A percentile compares a stretch with the other conserved stretches of the same genome.
Evolutionary conservation across 2,329 filamentous ascomycete genomes (phyloP).

Genomic region (Parastagonospora nodorum): DNA sequence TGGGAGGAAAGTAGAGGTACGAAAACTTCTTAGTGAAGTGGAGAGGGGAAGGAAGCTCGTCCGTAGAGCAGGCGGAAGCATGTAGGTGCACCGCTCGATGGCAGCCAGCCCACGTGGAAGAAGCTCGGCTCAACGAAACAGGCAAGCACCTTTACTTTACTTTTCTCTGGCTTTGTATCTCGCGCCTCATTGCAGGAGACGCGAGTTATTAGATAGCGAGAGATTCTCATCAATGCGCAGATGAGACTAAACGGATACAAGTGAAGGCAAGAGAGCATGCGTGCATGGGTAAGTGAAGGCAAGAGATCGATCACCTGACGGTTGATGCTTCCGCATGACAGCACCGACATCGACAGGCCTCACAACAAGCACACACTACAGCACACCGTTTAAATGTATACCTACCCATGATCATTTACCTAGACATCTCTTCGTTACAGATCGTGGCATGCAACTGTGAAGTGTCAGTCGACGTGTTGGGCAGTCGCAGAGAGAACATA

Average conservation of each 20-base stretch:
- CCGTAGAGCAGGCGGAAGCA: conserved; percentile 27
- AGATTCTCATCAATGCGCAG: too few species aligned
- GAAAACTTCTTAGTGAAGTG: conserved; percentile 14
- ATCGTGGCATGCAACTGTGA: conserved; percentile 47
- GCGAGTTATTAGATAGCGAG: conserved; percentile 74
- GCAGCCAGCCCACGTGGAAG: conserved; percentile 38
- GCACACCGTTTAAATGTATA: not conserved
- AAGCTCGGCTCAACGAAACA: conserved; percentile 28
- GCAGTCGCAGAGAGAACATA: conserved; percentile 49
- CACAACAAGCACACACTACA: not conserved
- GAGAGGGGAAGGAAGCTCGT: conserved; percentile 29
- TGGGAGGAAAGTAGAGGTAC: conserved; percentile 17
- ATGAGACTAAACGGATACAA: too few species aligned
- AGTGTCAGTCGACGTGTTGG: conserved; percentile 8
- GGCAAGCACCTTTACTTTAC: conserved; percentile 47
- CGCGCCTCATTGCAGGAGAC: conserved; percentile 58
- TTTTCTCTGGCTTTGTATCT: conserved; percentile 77
- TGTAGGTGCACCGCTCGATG: conserved; percentile 31
- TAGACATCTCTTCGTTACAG: conserved; percentile 44
- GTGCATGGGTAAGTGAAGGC: not conserved
- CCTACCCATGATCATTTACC: conserved; percentile 20
- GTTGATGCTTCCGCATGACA: not conserved
- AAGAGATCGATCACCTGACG: not conserved
- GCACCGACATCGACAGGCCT: not conserved
- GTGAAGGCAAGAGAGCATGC: not conserved